These are phyloP conservation scores for Avena sativa DNA, from an alignment of 176 grass and related monocot genomes.

Conservation along the genomic window DNA sequence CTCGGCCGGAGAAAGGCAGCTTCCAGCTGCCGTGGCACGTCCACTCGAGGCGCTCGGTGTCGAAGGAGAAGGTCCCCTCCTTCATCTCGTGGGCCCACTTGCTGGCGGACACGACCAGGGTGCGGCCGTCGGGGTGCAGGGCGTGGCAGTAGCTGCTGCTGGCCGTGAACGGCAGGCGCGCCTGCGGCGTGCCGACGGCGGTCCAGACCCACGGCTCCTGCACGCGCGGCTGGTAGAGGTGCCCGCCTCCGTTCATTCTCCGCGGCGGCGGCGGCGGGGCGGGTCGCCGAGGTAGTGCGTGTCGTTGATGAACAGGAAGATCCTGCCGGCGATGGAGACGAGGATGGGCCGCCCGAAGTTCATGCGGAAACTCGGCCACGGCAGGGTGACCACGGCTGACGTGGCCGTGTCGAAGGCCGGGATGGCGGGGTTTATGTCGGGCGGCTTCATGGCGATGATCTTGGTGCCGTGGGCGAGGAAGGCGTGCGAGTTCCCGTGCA, in stretches of 20 bases:
- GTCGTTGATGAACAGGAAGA: conserved; percentile 9
- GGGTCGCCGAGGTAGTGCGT: background rate
- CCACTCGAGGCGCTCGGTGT: conserved; percentile 16
- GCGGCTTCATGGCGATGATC: conserved; percentile 26
- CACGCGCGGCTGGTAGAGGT: background rate
- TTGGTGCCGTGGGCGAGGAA: conserved; percentile 39
- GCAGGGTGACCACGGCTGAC: background rate
- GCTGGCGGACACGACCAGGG: conserved; percentile 5
- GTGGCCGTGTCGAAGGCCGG: conserved; percentile 18
- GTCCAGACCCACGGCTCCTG: conserved; percentile 30
- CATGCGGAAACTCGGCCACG: background rate
- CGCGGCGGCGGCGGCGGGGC: background rate
- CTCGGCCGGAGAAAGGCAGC: conserved; percentile 18
- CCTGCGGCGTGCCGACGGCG: background rate
- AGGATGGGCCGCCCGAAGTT: background rate
- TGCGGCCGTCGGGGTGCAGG: conserved; percentile 12
- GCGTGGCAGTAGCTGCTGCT: background rate
- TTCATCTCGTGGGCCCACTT: background rate
- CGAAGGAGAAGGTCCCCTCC: conserved; percentile 24
- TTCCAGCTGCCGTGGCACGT: background rate
- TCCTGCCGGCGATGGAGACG: conserved; percentile 18
- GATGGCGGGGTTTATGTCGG: background rate
- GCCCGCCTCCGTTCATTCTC: background rate
- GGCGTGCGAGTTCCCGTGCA: background rate
- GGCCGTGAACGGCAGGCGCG: background rate